Conservation (phyloP, 2,329 filamentous ascomycete genomes). For the Calonectria honghensis region DNA sequence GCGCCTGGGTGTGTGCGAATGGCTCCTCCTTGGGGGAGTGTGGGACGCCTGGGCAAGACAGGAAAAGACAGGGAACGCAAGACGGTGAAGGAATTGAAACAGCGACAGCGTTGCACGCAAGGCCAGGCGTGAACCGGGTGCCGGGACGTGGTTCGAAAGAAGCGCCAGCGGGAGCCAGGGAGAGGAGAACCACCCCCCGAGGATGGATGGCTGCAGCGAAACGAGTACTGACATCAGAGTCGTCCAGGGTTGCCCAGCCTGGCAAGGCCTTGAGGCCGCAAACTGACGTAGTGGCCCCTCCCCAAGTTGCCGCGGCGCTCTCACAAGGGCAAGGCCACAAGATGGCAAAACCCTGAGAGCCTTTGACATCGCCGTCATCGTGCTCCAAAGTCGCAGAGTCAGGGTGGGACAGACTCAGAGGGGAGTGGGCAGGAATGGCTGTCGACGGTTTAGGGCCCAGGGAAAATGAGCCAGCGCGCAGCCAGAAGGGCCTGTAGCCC, state of each 20-base stretch:
- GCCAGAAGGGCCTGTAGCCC: conserved; percentile 19
- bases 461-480: conserved; percentile 25
- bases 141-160: conserved; percentile 39
- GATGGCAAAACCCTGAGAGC: conserved; percentile 49
- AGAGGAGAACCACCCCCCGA: conserved; percentile 19
- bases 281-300: conserved; percentile 55
- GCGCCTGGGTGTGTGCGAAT: conserved; percentile 47
- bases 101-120: conserved; percentile 44
- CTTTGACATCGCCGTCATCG: conserved; percentile 52
- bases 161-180: conserved; percentile 46
- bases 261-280: conserved; percentile 35
- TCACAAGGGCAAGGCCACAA: conserved; percentile 47
- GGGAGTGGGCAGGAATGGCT: conserved; percentile 32
- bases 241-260: conserved; percentile 49
- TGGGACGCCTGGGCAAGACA: conserved; percentile 54
- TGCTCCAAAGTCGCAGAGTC: conserved; percentile 50
- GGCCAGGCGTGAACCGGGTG: conserved; percentile 36
- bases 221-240: conserved; percentile 52
- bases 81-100: conserved; percentile 58
- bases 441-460: conserved; percentile 10
- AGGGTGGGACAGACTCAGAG: conserved; percentile 51
- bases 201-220: conserved; percentile 49
- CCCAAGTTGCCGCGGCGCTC: conserved; percentile 48
- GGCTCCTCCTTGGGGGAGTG: conserved; percentile 34
- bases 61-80: conserved; percentile 55